phyloP scores from a whole-genome alignment of 192 early-diverging fungal genomes.

The Entomortierella beljakovae region DNA sequence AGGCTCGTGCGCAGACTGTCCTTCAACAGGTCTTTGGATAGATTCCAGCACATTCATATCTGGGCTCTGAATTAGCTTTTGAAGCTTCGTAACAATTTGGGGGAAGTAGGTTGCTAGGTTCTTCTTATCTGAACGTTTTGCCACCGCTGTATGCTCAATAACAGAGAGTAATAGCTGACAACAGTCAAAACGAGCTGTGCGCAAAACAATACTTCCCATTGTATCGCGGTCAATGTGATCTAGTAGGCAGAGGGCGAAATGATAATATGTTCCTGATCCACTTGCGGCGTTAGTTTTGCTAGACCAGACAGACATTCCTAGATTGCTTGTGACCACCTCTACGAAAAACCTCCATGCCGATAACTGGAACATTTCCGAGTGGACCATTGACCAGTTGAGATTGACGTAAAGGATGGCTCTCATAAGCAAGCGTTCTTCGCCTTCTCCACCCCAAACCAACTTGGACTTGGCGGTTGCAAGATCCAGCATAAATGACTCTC shows the following conservation, averaged over 20 bases:
- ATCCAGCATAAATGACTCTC: constrained; percentile 46
- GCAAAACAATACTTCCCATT: constrained; percentile 27
- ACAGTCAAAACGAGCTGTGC: constrained; percentile 39
- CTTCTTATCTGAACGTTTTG: constrained; percentile 43
- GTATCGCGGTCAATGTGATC: constrained; percentile 40
- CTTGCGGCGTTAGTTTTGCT: constrained; percentile 8
- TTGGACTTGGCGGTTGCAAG: constrained; percentile 29
- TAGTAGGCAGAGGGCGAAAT: constrained; percentile 28
- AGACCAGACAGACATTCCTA: constrained; percentile 27
- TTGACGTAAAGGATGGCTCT: constrained; percentile 41
- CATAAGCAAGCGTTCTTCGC: constrained; percentile 21
- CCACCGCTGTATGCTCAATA: constrained; percentile 24
- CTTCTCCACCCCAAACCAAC: constrained; percentile 26
- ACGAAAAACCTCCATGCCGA: constrained; percentile 51
- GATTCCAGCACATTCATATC: constrained; percentile 33
- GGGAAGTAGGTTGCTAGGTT: constrained; percentile 44
- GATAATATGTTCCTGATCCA: constrained; percentile 25
- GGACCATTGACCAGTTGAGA: constrained; percentile 44
- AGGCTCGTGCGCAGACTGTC: constrained; percentile 14
- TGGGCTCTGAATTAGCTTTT: constrained; percentile 27
- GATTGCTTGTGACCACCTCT: constrained; percentile 25
- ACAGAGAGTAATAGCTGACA: constrained; percentile 39
- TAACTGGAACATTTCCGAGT: constrained; percentile 38
- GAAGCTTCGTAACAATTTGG: constrained; percentile 39
- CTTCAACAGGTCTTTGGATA: constrained; percentile 24